These are phyloP conservation scores for Perilla frutescens DNA, from an alignment of 257 asterid species.

Conservation along the genomic window DNA sequence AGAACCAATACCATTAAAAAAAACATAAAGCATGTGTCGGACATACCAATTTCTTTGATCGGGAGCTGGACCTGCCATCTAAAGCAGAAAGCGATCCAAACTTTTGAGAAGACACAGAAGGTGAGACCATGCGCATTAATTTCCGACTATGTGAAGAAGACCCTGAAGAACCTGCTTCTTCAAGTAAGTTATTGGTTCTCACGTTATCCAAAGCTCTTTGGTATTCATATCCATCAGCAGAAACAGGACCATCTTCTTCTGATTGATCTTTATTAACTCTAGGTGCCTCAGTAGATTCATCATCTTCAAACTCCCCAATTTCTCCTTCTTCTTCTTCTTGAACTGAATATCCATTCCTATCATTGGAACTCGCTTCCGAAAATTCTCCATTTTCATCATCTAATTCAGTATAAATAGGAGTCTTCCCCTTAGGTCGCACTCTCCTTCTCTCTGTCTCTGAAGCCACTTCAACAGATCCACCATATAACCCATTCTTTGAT, in stretches of 20 bases:
- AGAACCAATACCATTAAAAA: neutral
- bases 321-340: conserved; percentile 80
- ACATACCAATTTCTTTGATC: conserved; percentile 77
- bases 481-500: conserved; percentile 58
- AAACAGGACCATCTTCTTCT: conserved; percentile 72
- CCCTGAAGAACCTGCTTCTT: conserved; percentile 85
- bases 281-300: conserved; percentile 66
- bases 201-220: conserved; percentile 56
- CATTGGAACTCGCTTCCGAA: conserved; percentile 87
- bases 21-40: conserved; percentile 21
- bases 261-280: conserved; percentile 65
- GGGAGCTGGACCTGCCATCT: conserved; percentile 86
- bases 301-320: conserved; percentile 83
- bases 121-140: conserved; percentile 61
- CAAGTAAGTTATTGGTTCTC: conserved; percentile 53
- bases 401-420: conserved; percentile 88
- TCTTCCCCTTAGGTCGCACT: conserved; percentile 87
- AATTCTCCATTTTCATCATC: conserved; percentile 88
- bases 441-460: conserved; percentile 77
- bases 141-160: conserved; percentile 83
- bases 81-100: conserved; percentile 97
- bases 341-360: conserved; percentile 71
- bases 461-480: conserved; percentile 65
- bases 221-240: conserved; percentile 64
- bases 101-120: conserved; percentile 93